Base-by-base conservation (phyloP, 495 filamentous ascomycete genomes). In the Parachaetomium inaequale region DNA sequence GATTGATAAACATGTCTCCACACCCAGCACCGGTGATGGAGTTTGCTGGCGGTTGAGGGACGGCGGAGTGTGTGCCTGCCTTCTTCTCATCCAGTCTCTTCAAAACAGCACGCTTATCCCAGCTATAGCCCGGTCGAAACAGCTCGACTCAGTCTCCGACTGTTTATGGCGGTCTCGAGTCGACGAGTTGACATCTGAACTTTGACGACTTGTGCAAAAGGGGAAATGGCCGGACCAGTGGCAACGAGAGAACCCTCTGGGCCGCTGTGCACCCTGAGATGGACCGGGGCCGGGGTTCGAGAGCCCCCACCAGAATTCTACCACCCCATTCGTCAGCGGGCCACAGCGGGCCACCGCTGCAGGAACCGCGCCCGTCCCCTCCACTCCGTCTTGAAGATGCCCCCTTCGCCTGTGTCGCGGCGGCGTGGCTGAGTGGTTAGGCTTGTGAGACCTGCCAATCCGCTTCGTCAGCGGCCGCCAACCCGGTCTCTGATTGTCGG, bases 1-100 rank as follows among this genome's bases (percentile, higher is more conserved):
- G 54, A 58, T 62, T 53, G 63, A 65, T 61, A 61, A 65, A 58
- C 29, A 60, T 25, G 19, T 31, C 50, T 49, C 62, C 55, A 64
- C 56, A 49, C 29, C 10, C 10, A 42, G 31, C 15, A 26, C 31
- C 28, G 32, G 7, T 17, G 23, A 21, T 10, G 40, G 15, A 4
- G 19, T 12, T 7, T n/a, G 42, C 1, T 46, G 42, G 3, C 19
- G 42, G 42, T 19, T 17, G 38, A 43, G 40, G 3, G 7, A 19
- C 19, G 15, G 40, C 0, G n/a, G n/a, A n/a, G n/a, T n/a, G n/a
- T n/a, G n/a, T n/a, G n/a, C n/a, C n/a, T n/a, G n/a, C n/a, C n/a
- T n/a, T n/a, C n/a, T n/a, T n/a, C n/a, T n/a, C n/a, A n/a, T n/a
- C n/a, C n/a, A n/a, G n/a, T n/a, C n/a, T n/a, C n/a, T n/a, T n/a